Evolutionary conservation across 192 early-diverging fungal species (phyloP).

Genomic region (Lobosporangium transversale): DNA sequence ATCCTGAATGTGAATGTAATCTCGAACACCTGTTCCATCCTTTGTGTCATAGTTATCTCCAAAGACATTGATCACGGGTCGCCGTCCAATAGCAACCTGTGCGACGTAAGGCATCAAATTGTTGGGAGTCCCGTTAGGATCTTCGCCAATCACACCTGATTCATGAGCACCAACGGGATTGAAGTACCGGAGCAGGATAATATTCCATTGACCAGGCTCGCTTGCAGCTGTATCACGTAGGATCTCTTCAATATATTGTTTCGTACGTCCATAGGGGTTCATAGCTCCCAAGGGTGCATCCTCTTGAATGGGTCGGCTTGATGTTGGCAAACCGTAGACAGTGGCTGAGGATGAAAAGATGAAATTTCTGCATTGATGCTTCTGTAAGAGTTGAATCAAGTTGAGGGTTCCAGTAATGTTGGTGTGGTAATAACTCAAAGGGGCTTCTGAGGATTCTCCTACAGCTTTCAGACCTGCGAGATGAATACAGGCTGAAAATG

Average conservation of each 20-base stretch:
- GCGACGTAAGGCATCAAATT: constrained; percentile 95
- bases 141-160: constrained; percentile 93
- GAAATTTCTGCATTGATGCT: constrained; percentile 83
- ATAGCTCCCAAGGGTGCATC: constrained; percentile 70
- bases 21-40: constrained; percentile 94
- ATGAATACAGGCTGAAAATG: constrained; percentile 69
- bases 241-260: constrained; percentile 84
- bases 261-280: constrained; percentile 94
- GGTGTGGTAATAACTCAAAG: constrained; percentile 90
- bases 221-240: constrained; percentile 62
- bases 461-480: constrained; percentile 89
- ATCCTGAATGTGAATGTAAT: constrained; percentile 98
- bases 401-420: constrained; percentile 89
- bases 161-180: constrained; percentile 96
- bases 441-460: constrained; percentile 77
- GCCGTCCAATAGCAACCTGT: constrained; percentile 89
- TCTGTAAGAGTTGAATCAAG: constrained; percentile 82
- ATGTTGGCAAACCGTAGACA: constrained; percentile 72
- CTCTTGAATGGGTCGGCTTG: constrained; percentile 56
- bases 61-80: constrained; percentile 88
- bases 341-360: constrained; percentile 95
- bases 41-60: constrained; percentile 92
- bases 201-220: constrained; percentile 57
- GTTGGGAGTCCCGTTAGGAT: constrained; percentile 85
- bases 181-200: constrained; percentile 87